Evolutionary conservation across 805 yeast genomes (phyloP), one percentile per base, ranked within the genome.

Genomic region (Trichomonascus vanleenenianus): DNA sequence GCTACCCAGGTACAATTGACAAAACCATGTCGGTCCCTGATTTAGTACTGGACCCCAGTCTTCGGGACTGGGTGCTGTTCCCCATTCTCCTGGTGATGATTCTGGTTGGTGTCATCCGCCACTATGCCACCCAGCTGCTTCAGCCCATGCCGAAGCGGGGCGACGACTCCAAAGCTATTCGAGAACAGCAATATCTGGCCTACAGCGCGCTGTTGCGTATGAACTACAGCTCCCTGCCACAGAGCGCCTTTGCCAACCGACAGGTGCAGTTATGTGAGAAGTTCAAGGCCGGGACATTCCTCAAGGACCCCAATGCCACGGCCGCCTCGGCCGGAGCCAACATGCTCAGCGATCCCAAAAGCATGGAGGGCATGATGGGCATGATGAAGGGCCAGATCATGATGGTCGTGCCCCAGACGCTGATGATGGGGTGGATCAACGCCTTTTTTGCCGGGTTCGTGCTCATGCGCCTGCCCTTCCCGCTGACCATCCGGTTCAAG

Each of bases 371-470:
- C 18, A 67, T 93, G 72, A 71, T 81, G 71, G 74, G 73, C 40
- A 81, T 85, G 81, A 75, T 88, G 48, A 87, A 87, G 60, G 81
- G 83, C 7, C 89, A 87, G 59, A 67, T 87, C 52, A 81, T 89
- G 59, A 85, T 79, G 64, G 85, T 81, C 60, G 76, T 88, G 15
- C 97, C 97, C 1, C 97, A 93, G 66, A 86, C 96, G 0, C 63
- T 89, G 34, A 83, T 89, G 52, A 89, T 93, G 96, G 87, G 88
- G 58, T 93, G 97, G 96, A 91, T 91, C 50, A 86, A 85, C 58
- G 85, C 80, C 57, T 89, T 91, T 67, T 93, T 87, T 63, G 86
- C 91, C 11, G 97, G 97, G 0, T 87, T 88, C 52, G 81, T 89
- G 12, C 76, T 87, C 41, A 84, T 84, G 84, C 79, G 79, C 60